These are phyloP conservation scores for Aspergillus sp. DNA, from an alignment of 2,329 filamentous ascomycete genomes.

Conservation along the genomic window DNA sequence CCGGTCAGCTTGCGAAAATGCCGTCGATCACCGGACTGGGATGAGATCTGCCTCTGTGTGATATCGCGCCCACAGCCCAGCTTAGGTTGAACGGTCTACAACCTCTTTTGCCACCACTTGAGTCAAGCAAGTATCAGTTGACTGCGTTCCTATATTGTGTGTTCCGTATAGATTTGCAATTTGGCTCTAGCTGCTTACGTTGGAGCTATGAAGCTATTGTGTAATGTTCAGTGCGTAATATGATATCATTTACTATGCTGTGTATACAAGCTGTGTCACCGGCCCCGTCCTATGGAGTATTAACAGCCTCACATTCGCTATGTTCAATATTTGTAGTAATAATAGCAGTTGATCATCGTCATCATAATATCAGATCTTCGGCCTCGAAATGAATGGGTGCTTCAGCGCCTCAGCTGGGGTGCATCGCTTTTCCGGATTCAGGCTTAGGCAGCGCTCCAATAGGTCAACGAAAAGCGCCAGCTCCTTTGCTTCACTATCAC, in stretches of 20 bases:
- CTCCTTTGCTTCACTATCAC: conserved; percentile 72
- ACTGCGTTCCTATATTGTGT: not conserved
- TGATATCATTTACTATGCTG: not conserved
- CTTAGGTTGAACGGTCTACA: not conserved
- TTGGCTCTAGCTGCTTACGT: not conserved
- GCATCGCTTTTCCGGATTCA: conserved; percentile 91
- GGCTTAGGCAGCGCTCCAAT: conserved; percentile 79
- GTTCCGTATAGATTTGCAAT: not conserved
- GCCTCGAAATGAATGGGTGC: conserved; percentile 76
- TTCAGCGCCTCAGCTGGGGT: conserved; percentile 81
- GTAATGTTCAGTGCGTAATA: not conserved
- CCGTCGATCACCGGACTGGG: too few relatives aligned
- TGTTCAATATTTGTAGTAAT: too few relatives aligned
- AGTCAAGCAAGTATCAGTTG: not conserved
- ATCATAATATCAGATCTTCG: conserved; percentile 23
- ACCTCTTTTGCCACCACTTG: not conserved
- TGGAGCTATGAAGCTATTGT: not conserved
- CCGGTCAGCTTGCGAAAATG: too few relatives aligned
- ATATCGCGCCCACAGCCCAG: too few relatives aligned
- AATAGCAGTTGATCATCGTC: too few relatives aligned
- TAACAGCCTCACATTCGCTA: not conserved
- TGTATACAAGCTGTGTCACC: not conserved
- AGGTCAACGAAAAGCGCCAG: conserved; percentile 82
- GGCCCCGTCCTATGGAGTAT: not conserved
- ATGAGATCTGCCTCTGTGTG: not conserved